Evolutionary conservation across 2,329 filamentous ascomycete genomes (phyloP).

Genomic region (Epichloe glyceriae): DNA sequence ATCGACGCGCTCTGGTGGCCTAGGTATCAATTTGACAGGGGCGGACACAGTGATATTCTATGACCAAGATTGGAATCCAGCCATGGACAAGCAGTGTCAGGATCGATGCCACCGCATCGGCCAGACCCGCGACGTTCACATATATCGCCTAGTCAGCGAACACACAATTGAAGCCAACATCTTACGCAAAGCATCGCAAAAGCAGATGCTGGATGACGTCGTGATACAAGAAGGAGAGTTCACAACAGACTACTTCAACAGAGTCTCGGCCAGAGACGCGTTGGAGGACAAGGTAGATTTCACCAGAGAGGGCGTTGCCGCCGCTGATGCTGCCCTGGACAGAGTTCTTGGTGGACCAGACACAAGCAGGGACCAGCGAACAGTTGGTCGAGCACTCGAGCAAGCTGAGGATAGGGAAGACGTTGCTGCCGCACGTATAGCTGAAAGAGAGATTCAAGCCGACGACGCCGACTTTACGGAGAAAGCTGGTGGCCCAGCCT

Average conservation of each 20-base stretch:
- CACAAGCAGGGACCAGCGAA: conserved; percentile 46
- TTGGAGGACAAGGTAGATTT: conserved; percentile 45
- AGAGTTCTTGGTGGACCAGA: conserved; percentile 60
- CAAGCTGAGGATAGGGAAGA: conserved; percentile 90
- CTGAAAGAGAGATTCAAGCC: conserved; percentile 77
- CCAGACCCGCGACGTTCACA: conserved; percentile 93
- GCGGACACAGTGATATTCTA: conserved; percentile 98
- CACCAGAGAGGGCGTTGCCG: conserved; percentile 42
- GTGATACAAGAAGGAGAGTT: conserved; percentile 98
- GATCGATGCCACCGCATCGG: conserved; percentile 95
- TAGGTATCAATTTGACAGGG: conserved; percentile 93
- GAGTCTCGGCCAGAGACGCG: conserved; percentile 58
- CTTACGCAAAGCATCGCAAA: conserved; percentile 88
- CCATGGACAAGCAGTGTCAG: conserved; percentile 99
- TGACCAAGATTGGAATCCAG: conserved; percentile 97
- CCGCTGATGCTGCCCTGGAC: conserved; percentile 74
- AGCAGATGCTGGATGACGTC: conserved; percentile 93
- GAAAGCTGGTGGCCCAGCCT: conserved; percentile 32
- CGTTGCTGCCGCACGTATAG: conserved; percentile 71
- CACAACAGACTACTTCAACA: conserved; percentile 91
- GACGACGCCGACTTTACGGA: conserved; percentile 80
- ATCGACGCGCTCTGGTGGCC: conserved; percentile 82
- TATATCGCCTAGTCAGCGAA: conserved; percentile 86
- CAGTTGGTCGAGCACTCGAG: conserved; percentile 62
- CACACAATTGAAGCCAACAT: conserved; percentile 98